Evolutionary conservation across 805 yeast species (phyloP), one percentile per base, ranked within the genome.

Genomic region (Saccharomycopsis fodiens): DNA sequence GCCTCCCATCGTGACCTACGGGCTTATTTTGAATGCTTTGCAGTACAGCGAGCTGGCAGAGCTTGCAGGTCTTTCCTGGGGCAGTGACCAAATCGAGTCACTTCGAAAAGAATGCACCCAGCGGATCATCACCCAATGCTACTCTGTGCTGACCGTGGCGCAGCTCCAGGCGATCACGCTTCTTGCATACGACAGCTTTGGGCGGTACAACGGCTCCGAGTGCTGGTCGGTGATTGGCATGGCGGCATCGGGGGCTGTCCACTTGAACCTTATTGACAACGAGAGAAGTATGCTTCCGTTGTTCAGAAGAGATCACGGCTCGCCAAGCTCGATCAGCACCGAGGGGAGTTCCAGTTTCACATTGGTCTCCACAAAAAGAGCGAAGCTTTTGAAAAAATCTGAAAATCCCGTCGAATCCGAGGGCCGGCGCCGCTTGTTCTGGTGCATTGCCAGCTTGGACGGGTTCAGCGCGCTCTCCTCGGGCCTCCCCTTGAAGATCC

Each of bases 201-300:
- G 36, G 15, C 17, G 36, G 15, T 15, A 15, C 20, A 32, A 32
- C 15, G 36, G 36, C 15, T 15, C 36, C 15, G 36, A 32, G 12
- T 32, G 36, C 20, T 32, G 36, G 36, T 32, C 36, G 8, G 17
- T 32, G 36, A 32, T 32, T 6, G 43, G 34, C n/a, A 29, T 40
- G 20, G 30, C 25, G 17, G 43, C 43, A 6, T 40, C 43, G 3
- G 43, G 43, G 8, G 19, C 43, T 4, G 31, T 40, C 21, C 43
- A 40, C 19, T 10, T 32, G 5, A 32, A 32, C 15, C 20, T 32
- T 15, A 32, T 32, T 32, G 36, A 32, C 20, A 15, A 32, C 15
- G 36, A 32, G 8, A 32, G 8, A 6, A 17, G 36, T 15, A 15
- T 32, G 8, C 20, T 32, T 7, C 20, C 36, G 8, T 15, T 15